Base-by-base conservation (phyloP, 1,284 basidiomycete genomes). In the Athelia sp. region DNA sequence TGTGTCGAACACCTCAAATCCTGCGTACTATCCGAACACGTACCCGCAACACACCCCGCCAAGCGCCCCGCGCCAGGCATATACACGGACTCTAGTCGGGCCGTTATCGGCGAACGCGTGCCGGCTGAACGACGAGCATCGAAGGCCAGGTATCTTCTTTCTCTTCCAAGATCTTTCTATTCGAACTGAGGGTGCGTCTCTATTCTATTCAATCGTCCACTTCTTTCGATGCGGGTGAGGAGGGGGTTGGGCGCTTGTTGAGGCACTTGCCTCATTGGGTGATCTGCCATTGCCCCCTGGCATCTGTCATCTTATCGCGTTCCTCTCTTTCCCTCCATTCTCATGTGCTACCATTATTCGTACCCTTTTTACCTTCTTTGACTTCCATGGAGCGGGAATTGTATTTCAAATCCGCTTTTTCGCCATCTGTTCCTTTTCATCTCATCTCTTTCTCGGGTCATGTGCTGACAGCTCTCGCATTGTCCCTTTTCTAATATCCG, bases 161-260 rank as follows among this genome's bases (percentile, higher is more conserved):
- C 81, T 93, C 51, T 89, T 91, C 63, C 88, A 90, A 58, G 92
- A 95, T 68, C 67, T 95, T 44, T 91, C 88, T 36, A 85, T 94
- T 49, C 79, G 92, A 52, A 93, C 89, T 19, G 91, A 94, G 73
- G 88, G 88, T 65, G 64, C 61, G 58, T 60, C 51, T 19, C 59
- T 38, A 45, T 19, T 24, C 19, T 45, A 4, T 4, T 4, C 23
- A 8, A 6, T 45, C 19, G 21, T 23, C 22, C 22, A 9, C n/a
- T 21, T 43, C 19, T 43, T 43, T 18, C 18, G 40, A 43, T 19
- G 14, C 40, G 14, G 11, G 14, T 18, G n/a, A n/a, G n/a, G n/a
- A n/a, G n/a, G n/a, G n/a, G n/a, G n/a, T n/a, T n/a, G n/a, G n/a
- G n/a, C n/a, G n/a, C n/a, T n/a, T n/a, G n/a, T n/a, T n/a, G 32